Evolutionary conservation across 495 filamentous ascomycete genomes (phyloP).

Genomic region (Penicillium silybi): DNA sequence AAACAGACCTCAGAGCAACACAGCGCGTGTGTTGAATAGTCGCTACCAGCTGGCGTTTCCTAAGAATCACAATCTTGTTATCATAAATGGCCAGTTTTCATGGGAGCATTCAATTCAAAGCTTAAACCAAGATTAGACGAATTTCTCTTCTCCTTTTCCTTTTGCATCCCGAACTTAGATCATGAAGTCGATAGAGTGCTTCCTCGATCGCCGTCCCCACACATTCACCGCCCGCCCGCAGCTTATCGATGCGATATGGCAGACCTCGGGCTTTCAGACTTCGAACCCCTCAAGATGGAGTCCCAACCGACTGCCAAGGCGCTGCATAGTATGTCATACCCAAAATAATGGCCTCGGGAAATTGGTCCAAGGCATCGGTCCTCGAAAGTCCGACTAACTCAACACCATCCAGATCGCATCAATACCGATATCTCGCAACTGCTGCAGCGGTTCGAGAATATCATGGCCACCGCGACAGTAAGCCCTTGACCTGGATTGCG

Average conservation of each 20-base stretch:
- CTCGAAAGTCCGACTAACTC: slow-evolving; percentile 7
- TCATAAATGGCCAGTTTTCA: neutral
- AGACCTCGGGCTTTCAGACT: neutral
- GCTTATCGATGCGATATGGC: neutral
- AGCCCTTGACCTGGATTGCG: slow-evolving; percentile 2
- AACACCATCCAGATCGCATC: slow-evolving; percentile 44
- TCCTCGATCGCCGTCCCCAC: neutral
- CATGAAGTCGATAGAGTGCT: neutral
- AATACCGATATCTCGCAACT: slow-evolving; percentile 52
- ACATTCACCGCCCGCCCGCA: slow-evolving; percentile 7
- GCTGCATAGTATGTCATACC: slow-evolving; percentile 30
- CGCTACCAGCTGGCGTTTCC: neutral
- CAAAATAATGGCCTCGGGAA: neutral
- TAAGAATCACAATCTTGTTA: neutral
- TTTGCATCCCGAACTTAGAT: neutral
- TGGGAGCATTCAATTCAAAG: neutral
- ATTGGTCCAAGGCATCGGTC: neutral
- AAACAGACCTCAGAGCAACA: neutral
- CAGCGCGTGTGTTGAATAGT: neutral
- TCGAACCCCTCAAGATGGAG: slow-evolving; percentile 26
- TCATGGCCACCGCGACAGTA: slow-evolving; percentile 56
- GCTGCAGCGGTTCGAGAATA: slow-evolving; percentile 58
- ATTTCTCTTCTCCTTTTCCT: neutral
- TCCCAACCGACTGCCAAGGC: slow-evolving; percentile 35
- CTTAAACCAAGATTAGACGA: neutral